Percentiles rank a stretch among this genome's conserved stretches.
Evolutionary conservation across 2,329 filamentous ascomycete species (phyloP).

Genomic region (Sclerotinia trifoliorum): DNA sequence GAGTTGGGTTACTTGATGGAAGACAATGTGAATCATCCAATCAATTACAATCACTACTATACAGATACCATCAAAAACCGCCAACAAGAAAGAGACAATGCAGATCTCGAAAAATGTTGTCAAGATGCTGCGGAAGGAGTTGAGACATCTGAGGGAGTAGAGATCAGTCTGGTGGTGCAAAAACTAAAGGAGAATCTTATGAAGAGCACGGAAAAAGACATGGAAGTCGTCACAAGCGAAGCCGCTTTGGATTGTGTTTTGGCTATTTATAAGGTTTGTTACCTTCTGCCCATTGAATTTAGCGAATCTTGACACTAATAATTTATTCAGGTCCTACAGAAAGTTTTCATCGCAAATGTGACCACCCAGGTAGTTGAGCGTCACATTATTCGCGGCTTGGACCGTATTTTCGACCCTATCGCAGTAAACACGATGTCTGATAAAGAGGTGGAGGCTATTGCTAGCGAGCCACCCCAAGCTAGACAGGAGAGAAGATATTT

Average conservation of each 20-base stretch:
- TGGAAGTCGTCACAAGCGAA: constrained; percentile 38
- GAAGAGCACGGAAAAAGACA: constrained; percentile 28
- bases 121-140: not conserved
- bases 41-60: constrained; percentile 44
- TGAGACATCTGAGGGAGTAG: not conserved
- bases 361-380: constrained; percentile 39
- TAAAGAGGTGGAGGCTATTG: constrained; percentile 31
- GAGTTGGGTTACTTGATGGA: constrained; percentile 25
- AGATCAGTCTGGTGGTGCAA: not conserved
- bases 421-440: constrained; percentile 25
- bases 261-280: constrained; percentile 40
- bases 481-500: constrained; percentile 34
- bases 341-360: constrained; percentile 41
- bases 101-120: constrained; percentile 6
- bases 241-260: constrained; percentile 38
- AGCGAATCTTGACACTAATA: not conserved
- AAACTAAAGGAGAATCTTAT: not conserved
- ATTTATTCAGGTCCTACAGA: constrained; percentile 35
- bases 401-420: constrained; percentile 26
- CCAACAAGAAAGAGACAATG: constrained; percentile 25
- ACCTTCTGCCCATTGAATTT: not conserved
- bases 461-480: constrained; percentile 31
- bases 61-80: constrained; percentile 37
- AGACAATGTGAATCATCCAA: constrained; percentile 37
- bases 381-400: constrained; percentile 26